A percentile compares a stretch with the other conserved stretches of the same genome.
These are phyloP conservation scores for Colletotrichum sublineola DNA, from an alignment of 2,329 filamentous ascomycete species.

Conservation along the genomic window DNA sequence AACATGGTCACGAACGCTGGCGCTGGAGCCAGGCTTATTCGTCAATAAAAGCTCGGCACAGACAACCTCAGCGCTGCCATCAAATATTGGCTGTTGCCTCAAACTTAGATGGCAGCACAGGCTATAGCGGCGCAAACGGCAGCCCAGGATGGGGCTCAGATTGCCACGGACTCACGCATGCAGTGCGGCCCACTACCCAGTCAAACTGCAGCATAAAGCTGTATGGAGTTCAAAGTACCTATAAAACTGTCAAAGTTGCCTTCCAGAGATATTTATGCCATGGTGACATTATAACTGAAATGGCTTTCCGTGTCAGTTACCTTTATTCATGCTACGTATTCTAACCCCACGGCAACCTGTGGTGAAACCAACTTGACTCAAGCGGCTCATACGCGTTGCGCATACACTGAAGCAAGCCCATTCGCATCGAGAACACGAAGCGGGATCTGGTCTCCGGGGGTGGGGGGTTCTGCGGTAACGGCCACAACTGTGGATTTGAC, in stretches of 20 bases:
- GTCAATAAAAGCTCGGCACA: constrained; percentile 51
- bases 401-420: constrained; percentile 42
- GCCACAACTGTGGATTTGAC: constrained; percentile 35
- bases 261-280: constrained; percentile 1
- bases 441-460: constrained; percentile 50
- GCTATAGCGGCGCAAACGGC: constrained; percentile 16
- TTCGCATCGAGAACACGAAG: constrained; percentile 48
- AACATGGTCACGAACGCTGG: constrained; percentile 55
- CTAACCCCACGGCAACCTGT: neutral
- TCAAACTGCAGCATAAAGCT: constrained; percentile 15
- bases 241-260: constrained; percentile 32
- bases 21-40: constrained; percentile 55
- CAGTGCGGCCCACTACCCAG: constrained; percentile 25
- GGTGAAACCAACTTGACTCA: neutral
- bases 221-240: constrained; percentile 51
- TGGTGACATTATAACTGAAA: neutral
- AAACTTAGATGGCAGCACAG: constrained; percentile 27
- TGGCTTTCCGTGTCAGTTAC: constrained; percentile 13
- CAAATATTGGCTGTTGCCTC: constrained; percentile 48
- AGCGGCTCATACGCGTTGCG: neutral
- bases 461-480: constrained; percentile 39
- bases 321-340: neutral
- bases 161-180: constrained; percentile 59
- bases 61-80: constrained; percentile 54
- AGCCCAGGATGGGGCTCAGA: constrained; percentile 37